Conservation (phyloP, 495 filamentous ascomycete species). For the Aspergillus nidulans region DNA sequence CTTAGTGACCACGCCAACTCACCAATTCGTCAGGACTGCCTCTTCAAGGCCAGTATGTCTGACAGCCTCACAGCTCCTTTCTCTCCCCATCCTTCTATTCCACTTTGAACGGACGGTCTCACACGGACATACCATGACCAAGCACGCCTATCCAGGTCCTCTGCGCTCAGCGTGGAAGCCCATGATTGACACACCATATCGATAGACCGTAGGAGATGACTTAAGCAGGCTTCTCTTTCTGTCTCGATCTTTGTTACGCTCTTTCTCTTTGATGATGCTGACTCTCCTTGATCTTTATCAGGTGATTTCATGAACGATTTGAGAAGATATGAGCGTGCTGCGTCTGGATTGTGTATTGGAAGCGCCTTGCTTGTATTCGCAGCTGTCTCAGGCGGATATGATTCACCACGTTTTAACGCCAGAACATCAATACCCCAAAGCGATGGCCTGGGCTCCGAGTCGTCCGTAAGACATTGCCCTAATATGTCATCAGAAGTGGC, state of each 20-base stretch:
- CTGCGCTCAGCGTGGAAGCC: constrained; percentile 48
- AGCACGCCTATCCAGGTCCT: constrained; percentile 67
- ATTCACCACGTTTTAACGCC: constrained; percentile 42
- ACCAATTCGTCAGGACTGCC: constrained; percentile 27
- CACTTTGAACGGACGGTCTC: constrained; percentile 66
- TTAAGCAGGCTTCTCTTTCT: constrained; percentile 64
- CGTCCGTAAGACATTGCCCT: constrained; percentile 12
- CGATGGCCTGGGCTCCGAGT: constrained; percentile 33
- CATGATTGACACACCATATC: constrained; percentile 68
- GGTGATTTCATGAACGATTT: constrained; percentile 26
- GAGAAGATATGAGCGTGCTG: constrained; percentile 41
- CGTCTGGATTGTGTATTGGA: constrained; percentile 65
- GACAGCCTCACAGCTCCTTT: constrained; percentile 64
- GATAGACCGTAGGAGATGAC: constrained; percentile 59
- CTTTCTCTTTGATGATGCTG: constrained; percentile 1
- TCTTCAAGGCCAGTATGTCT: constrained; percentile 60
- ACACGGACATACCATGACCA: constrained; percentile 79
- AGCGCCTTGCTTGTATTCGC: constrained; percentile 29
- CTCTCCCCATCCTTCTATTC: constrained; percentile 74
- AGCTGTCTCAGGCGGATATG: constrained; percentile 15
- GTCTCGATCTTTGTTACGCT: constrained; percentile 34
- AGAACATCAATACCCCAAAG: constrained; percentile 81
- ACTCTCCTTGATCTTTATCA: neutral
- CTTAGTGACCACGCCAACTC: neutral
- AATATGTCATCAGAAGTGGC: constrained; percentile 17